A percentile compares a stretch with the other conserved stretches of the same genome.
Evolutionary conservation across 176 grass and related monocot species (phyloP).

Genomic region (Carex cristatella): DNA sequence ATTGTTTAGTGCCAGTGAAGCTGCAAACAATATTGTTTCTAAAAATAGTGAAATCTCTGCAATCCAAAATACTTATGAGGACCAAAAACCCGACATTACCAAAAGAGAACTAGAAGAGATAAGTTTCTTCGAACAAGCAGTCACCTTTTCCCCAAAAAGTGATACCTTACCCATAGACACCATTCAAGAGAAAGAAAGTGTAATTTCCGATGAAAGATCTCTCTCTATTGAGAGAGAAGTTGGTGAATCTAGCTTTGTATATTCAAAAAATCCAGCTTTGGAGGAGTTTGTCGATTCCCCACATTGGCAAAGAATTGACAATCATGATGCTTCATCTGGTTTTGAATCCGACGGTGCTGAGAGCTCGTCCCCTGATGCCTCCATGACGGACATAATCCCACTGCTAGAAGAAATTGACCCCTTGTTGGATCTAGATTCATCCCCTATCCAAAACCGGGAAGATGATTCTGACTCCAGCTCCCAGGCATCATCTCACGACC

Average conservation of each 20-base stretch:
- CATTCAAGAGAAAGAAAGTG: conserved; percentile 20
- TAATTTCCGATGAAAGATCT: not conserved
- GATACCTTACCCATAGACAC: not conserved
- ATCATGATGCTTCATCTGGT: conserved; percentile 50
- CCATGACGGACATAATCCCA: conserved; percentile 70
- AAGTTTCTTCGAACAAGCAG: conserved; percentile 26
- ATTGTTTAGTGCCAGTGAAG: conserved; percentile 30
- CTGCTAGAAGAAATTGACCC: conserved; percentile 86
- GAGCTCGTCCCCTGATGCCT: conserved; percentile 72
- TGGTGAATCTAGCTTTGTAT: conserved; percentile 7
- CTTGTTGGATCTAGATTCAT: conserved; percentile 41
- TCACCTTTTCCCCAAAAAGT: conserved; percentile 1
- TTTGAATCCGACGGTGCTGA: conserved; percentile 69
- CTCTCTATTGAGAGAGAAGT: conserved; percentile 13
- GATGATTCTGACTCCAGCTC: conserved; percentile 52
- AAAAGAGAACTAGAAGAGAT: conserved; percentile 28
- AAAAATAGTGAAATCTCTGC: conserved; percentile 28
- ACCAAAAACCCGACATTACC: conserved; percentile 1
- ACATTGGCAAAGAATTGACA: conserved; percentile 54
- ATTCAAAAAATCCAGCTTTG: conserved; percentile 3
- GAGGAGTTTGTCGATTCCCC: conserved; percentile 22
- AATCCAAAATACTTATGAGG: conserved; percentile 20
- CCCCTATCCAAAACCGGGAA: conserved; percentile 20
- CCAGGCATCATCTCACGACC: conserved; percentile 36
- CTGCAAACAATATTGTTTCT: conserved; percentile 24